Evolutionary conservation across 495 filamentous ascomycete genomes (phyloP).

Genomic region (Xylaria intraflava): DNA sequence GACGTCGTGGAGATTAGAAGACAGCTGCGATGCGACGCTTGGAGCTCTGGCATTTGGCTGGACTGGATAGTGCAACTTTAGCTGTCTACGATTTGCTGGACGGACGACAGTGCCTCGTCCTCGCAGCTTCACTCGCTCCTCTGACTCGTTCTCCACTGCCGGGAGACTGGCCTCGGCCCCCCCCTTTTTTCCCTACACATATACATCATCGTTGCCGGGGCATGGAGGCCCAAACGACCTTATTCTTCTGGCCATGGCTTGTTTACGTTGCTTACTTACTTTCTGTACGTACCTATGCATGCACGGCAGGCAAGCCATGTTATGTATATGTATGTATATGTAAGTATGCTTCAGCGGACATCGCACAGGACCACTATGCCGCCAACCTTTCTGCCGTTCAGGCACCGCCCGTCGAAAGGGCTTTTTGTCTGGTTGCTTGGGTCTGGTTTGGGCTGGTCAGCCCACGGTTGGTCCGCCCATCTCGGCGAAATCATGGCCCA

Average conservation of each 20-base stretch:
- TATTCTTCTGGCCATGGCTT: not conserved
- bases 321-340: constrained; percentile 2
- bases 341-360: constrained; percentile 7
- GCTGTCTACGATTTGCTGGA: not conserved
- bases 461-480: constrained; percentile 4
- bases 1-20: constrained; percentile 2
- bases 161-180: constrained; percentile 12
- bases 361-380: constrained; percentile 6
- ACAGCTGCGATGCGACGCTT: constrained; percentile 10
- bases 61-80: constrained; percentile 4
- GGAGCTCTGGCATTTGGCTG: constrained; percentile 6
- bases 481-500: not conserved
- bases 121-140: no score
- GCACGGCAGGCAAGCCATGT: not conserved
- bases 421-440: constrained; percentile 10
- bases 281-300: constrained; percentile 1
- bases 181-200: not conserved
- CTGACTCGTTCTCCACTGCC: constrained; percentile 10
- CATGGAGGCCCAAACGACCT: not conserved
- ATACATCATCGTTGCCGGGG: not conserved
- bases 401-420: constrained; percentile 18
- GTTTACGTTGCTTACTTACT: not conserved
- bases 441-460: constrained; percentile 14
- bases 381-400: constrained; percentile 9
- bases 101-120: not conserved